phyloP scores from a whole-genome alignment of 768 basidiomycete species.

The Clavaria fumosa region DNA sequence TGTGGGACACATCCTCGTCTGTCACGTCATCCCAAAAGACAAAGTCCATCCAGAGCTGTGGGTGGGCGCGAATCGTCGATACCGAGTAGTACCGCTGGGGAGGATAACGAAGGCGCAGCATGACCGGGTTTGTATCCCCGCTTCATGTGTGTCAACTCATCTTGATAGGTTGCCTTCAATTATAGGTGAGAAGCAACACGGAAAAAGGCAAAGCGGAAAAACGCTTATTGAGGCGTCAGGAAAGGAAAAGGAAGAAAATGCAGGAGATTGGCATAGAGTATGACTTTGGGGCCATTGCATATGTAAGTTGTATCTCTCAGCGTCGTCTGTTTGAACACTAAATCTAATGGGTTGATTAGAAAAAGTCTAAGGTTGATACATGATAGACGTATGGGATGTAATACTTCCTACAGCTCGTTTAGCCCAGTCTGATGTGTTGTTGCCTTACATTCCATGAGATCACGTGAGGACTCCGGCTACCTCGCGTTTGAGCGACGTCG shows the following conservation, averaged over 20 bases:
- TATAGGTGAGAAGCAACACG: constrained; percentile 57
- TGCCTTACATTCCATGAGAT: no score
- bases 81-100: constrained; percentile 58
- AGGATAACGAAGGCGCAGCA: constrained; percentile 58
- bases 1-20: constrained; percentile 84
- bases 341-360: no score
- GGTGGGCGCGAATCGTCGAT: constrained; percentile 94
- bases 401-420: no score
- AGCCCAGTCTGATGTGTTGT: no score
- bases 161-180: neutral
- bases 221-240: constrained; percentile 63
- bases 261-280: constrained; percentile 76
- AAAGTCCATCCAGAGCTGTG: constrained; percentile 87
- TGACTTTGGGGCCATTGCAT: constrained; percentile 65
- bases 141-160: neutral
- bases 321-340: no score
- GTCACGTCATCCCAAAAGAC: constrained; percentile 80
- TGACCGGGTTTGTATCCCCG: constrained; percentile 50
- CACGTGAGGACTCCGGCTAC: no score
- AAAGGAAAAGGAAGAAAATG: constrained; percentile 63
- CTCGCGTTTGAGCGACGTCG: no score
- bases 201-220: constrained; percentile 49
- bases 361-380: no score
- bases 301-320: no score
- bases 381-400: no score